Base-by-base conservation (phyloP, 129 eudicot genomes). In the Chrysanthemum makinoi region DNA sequence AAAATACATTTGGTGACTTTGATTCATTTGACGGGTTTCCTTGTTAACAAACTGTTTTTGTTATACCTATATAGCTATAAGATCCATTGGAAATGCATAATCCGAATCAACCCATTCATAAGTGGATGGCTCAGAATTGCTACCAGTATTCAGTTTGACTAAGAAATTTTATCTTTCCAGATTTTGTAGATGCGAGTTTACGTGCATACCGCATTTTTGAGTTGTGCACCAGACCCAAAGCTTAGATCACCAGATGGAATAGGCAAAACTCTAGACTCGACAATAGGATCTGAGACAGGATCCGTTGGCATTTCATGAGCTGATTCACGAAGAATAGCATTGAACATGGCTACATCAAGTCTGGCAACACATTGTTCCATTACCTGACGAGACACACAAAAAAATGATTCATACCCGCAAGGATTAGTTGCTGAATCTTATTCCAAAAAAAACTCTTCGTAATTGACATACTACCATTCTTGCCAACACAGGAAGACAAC, bases 311-410 rank as follows among this genome's bases (percentile, higher is more conserved):
- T 94, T 83, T 94, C 95, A 60, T 85, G 81, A 35, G 87, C 97
- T 2, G 98, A 94, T 80, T 94, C 98, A 43, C 98, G 91, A 66
- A 94, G 95, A 69, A 94, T 94, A 20, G 97, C 98, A 82, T 94
- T 94, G 80, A 94, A 94, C 96, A 94, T 94, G 69, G 98, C 98
- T 69, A 90, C 97, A 75, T 94, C 98, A 5, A 94, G 90, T 82
- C 98, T 89, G n/a, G 87, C 90, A 67, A 87, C 83, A 81, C 98
- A 94, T 79, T 89, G 95, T 50, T 89, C 96, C 95, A 94, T 89
- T 64, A 94, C 98, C 98, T 94, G 39, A 56, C 53, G 10, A 33
- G 10, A 13, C 14, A 30, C 6, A 43, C n/a, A 5, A 46, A 22
- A 20, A 19, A 8, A 56, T 17, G 0, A 58, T 62, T 6, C 22